Base-by-base conservation (phyloP, 2,329 filamentous ascomycete genomes). In the Exserohilum rostratum region DNA sequence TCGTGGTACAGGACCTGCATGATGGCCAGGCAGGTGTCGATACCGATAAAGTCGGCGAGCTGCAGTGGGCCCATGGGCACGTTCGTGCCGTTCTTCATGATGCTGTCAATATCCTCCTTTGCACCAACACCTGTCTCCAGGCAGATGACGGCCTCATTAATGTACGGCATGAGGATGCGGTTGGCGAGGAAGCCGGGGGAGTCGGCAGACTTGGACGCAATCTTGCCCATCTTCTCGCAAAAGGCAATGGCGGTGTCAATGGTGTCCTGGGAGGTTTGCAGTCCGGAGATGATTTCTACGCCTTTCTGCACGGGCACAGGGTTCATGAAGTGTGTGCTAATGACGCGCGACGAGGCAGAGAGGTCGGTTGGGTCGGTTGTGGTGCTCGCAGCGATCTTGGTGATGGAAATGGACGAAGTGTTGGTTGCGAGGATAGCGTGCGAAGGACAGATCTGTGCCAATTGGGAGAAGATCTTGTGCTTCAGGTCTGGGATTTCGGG, bases 241-340 rank as follows among this genome's bases (percentile, higher is more conserved):
- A 99, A 93, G 5, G 85, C 88, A 10, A 98, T 78, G 2, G 95
- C 91, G 0, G 89, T 90, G 15, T 91, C 87, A 39, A 97, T 79
- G 1, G 95, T 98, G 57, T 85, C 84, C 64, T 87, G 80, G 54
- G 90, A 95, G 2, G 95, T 99, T 77, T 99, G 95, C 27, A 99
- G 82, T 27, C 92, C 95, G 46, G 90, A 88, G 74, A 99, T 98
- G 69, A 99, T 97, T 79, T 99, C 95, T 5, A 99, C 95, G 47
- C 95, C 95, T 77, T 96, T 96, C 74, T 98, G 95, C 29, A 99
- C 80, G 2, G 95, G 95, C 0, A 99, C 95, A 0, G 95, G 95
- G 81, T 99, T 99, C 95, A 99, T 99, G 78, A 99, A 99, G 77
- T 99, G 95, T 13, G 95, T 98, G 46, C 91, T 91, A 50, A 99